Evolutionary conservation across 345 rosid species (phyloP), one percentile per base, ranked within the genome.

Genomic region (Xanthoceras sorbifolium): DNA sequence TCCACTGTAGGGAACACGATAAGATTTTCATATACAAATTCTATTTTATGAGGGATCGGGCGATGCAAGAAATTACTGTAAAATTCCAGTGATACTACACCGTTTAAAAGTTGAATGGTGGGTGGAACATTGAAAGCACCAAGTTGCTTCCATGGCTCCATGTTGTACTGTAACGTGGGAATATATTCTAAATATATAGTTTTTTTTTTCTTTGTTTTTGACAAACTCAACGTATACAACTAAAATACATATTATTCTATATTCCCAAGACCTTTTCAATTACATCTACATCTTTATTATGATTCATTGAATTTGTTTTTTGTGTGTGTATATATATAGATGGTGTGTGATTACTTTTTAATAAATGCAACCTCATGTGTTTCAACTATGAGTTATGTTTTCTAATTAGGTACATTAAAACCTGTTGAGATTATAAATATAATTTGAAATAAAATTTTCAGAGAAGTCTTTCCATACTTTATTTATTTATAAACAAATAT

Each of bases 1-100:
- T 68, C 90, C 90, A 25, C 86, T 85, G 4, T 83, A 80, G 76
- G 12, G 17, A 54, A 20, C 15, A 36, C 52, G 29, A 17, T 50
- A 18, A 48, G 20, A 7, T 36, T 36, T 9, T 5, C 40, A 36
- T 1, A 5, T 5, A 36, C 10, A 48, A 48, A 15, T 15, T 48
- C 54, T 10, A 3, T 48, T 48, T 48, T 48, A n/a, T n/a, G n/a
- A n/a, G 40, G 40, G 8, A 36, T 36, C 8, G 40, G 9, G 29
- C 8, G 17, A 25, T 31, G 32, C 29, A 18, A 32, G n/a, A 0
- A 59, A 23, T 59, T 55, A 42, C 17, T 72, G 59, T 61, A 73
- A 73, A 73, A n/a, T n/a, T 68, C 14, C 54, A 46, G 18, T 46
- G 50, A 68, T 22, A 57, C 64, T 54, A 38, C 34, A 9, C 48